These are phyloP conservation scores for Penicillium hesseltinei DNA, from an alignment of 2,329 filamentous ascomycete species.

Conservation along the genomic window DNA sequence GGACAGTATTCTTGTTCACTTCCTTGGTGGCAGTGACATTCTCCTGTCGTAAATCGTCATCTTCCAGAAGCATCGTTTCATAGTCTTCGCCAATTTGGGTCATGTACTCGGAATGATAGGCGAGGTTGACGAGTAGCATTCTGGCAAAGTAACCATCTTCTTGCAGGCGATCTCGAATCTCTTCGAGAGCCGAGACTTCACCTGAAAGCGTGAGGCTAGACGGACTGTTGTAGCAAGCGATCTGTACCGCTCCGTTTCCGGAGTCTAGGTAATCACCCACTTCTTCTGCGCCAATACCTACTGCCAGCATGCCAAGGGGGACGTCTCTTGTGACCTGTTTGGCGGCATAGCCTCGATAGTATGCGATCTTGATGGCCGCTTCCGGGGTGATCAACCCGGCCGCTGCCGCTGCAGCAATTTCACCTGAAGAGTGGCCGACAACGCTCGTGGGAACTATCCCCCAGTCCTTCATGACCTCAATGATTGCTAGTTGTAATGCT, in stretches of 20 bases:
- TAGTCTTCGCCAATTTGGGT: neutral
- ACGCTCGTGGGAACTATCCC: neutral
- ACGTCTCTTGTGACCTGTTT: neutral
- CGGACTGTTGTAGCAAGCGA: constrained; percentile 23
- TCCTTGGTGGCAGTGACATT: neutral
- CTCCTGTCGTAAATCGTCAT: too few species aligned
- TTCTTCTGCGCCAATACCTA: neutral
- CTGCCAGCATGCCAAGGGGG: constrained; percentile 4
- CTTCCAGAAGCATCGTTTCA: neutral
- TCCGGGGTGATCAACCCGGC: neutral
- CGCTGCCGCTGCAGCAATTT: constrained; percentile 5
- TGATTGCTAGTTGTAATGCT: constrained; percentile 11
- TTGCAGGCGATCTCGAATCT: constrained; percentile 23
- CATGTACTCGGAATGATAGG: constrained; percentile 28
- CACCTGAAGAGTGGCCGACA: constrained; percentile 7
- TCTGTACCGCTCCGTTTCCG: neutral
- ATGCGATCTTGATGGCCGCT: neutral
- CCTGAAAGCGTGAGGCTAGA: constrained; percentile 25
- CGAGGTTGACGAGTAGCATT: constrained; percentile 13
- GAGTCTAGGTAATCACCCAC: neutral
- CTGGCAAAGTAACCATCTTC: constrained; percentile 19
- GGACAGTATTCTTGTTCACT: neutral
- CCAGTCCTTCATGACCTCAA: constrained; percentile 9
- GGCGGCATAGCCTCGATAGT: neutral
- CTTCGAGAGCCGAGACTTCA: constrained; percentile 11